These are phyloP conservation scores for Xanthoparmelia taractica DNA, from an alignment of 495 filamentous ascomycete genomes.

Conservation along the genomic window DNA sequence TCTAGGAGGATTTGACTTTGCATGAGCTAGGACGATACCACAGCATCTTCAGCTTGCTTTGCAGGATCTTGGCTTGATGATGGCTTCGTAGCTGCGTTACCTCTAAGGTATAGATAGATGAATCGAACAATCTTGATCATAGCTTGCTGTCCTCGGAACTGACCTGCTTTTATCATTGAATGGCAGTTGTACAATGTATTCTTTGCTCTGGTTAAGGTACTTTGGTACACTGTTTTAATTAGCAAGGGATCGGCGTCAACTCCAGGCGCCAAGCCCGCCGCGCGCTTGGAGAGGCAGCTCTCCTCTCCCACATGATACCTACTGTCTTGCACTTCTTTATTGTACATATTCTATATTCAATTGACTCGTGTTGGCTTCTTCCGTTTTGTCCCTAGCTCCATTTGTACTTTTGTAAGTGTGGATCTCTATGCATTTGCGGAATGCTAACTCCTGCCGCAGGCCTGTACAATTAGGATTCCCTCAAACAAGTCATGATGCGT, in stretches of 20 bases:
- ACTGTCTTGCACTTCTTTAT: background rate
- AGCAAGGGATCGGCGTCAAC: too few species aligned
- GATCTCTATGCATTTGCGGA: background rate
- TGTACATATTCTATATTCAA: background rate
- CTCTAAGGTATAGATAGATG: background rate
- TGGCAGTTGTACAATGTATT: too few species aligned
- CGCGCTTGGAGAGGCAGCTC: background rate
- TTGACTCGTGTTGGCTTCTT: background rate
- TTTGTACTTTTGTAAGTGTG: background rate
- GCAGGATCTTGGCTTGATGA: slow-evolving; percentile 11
- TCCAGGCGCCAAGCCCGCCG: background rate
- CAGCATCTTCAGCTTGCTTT: slow-evolving; percentile 7
- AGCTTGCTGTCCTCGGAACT: background rate
- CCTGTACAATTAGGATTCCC: background rate
- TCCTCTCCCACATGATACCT: too few species aligned
- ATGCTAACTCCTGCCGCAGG: background rate
- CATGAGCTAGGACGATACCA: slow-evolving; percentile 3
- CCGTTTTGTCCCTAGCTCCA: background rate
- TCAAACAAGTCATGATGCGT: slow-evolving; percentile 52
- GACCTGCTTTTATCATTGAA: too few species aligned
- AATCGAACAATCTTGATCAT: background rate
- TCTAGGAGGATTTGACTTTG: slow-evolving; percentile 5
- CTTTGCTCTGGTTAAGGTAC: too few species aligned
- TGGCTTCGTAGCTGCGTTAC: background rate
- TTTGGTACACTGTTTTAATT: too few species aligned